These are phyloP conservation scores for Gossypium raimondii DNA, from an alignment of 345 rosid species.

Conservation along the genomic window DNA sequence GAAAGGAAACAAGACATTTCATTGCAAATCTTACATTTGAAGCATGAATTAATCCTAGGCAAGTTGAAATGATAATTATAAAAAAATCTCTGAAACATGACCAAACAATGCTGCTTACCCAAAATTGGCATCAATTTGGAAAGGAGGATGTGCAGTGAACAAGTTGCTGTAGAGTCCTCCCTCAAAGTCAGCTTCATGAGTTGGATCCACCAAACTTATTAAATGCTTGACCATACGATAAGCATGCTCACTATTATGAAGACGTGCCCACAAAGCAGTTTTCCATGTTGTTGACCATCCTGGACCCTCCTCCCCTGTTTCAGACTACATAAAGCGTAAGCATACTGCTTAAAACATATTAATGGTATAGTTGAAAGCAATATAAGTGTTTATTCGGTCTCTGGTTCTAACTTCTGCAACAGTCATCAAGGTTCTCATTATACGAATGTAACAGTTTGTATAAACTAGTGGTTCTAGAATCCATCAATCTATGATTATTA, in stretches of 20 bases:
- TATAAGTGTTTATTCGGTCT: neutral
- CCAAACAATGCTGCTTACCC: conserved; percentile 48
- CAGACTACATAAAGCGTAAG: neutral
- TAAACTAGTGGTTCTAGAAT: neutral
- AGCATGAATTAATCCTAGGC: neutral
- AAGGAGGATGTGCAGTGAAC: conserved; percentile 94
- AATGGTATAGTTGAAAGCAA: neutral
- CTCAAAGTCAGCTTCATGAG: conserved; percentile 49
- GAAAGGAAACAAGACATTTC: neutral
- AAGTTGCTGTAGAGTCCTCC: conserved; percentile 90
- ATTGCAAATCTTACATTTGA: neutral
- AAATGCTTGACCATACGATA: conserved; percentile 72
- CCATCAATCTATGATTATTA: neutral
- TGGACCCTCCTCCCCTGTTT: conserved; percentile 85
- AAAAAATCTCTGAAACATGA: neutral
- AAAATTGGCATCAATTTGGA: conserved; percentile 92
- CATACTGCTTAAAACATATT: conserved; percentile 3
- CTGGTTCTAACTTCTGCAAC: neutral
- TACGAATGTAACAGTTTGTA: neutral
- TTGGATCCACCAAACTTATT: conserved; percentile 77
- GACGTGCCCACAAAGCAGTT: conserved; percentile 81
- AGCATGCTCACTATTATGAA: conserved; percentile 70
- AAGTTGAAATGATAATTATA: neutral
- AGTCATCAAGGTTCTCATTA: neutral
- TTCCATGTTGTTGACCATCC: conserved; percentile 98